phyloP scores from a whole-genome alignment of 352 stramenopile species.

The Phytophthora citricola region DNA sequence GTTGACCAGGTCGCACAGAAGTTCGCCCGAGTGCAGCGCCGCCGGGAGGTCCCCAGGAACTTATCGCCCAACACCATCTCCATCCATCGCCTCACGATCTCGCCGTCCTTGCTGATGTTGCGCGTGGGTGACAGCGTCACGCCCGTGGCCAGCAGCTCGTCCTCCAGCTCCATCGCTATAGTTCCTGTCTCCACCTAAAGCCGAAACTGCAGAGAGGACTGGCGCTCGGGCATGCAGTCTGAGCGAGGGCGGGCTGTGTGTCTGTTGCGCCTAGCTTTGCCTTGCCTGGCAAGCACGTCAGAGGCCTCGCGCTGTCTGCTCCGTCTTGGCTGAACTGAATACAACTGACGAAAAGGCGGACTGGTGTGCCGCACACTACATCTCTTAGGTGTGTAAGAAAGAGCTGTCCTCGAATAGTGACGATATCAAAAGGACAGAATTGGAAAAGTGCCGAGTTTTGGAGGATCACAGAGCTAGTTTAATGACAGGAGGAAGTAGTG shows the following conservation, averaged over 20 bases:
- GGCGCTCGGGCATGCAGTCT: constrained; percentile 28
- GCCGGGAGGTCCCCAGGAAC: constrained; percentile 53
- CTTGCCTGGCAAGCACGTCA: constrained; percentile 28
- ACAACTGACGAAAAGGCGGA: background rate
- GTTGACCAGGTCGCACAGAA: constrained; percentile 75
- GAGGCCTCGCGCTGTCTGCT: constrained; percentile 28
- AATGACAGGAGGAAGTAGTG: background rate
- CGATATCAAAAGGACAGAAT: background rate
- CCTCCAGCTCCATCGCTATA: constrained; percentile 33
- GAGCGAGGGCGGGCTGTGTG: constrained; percentile 3
- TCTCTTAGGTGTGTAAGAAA: too few relatives aligned
- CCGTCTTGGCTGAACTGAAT: constrained; percentile 9
- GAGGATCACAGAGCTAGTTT: background rate
- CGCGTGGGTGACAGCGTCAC: constrained; percentile 46
- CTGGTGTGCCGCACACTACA: too few relatives aligned
- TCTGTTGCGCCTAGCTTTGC: constrained; percentile 8
- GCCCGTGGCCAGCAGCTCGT: constrained; percentile 34
- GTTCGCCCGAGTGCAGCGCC: constrained; percentile 66
- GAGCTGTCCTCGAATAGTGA: too few relatives aligned
- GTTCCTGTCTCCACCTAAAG: constrained; percentile 7
- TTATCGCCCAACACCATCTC: constrained; percentile 90
- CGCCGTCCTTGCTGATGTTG: constrained; percentile 54
- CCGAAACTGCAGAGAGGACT: constrained; percentile 28
- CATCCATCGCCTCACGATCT: constrained; percentile 87
- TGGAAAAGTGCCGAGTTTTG: background rate